These are phyloP conservation scores for Citrus medica DNA, from an alignment of 345 rosid species.

Conservation along the genomic window DNA sequence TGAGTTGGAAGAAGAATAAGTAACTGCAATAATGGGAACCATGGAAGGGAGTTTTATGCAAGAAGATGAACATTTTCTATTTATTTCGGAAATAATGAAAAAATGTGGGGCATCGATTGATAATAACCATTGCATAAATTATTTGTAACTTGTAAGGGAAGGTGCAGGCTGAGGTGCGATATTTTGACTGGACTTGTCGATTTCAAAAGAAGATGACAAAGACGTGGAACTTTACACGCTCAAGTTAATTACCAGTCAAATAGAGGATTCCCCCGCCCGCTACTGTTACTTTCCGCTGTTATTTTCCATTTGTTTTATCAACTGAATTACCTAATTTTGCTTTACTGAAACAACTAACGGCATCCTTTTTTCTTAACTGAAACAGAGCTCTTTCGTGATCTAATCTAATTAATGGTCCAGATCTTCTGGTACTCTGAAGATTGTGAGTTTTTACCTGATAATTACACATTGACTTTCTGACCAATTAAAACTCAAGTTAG, in stretches of 20 bases:
- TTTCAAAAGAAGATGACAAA: conserved; percentile 3
- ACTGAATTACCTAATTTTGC: conserved; percentile 18
- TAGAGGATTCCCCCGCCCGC: background rate
- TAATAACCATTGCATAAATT: background rate
- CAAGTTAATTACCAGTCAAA: conserved; percentile 11
- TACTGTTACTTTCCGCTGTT: background rate
- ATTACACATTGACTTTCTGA: background rate
- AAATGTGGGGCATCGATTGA: background rate
- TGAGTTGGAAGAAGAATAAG: background rate
- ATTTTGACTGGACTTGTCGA: conserved; percentile 34
- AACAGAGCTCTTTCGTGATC: background rate
- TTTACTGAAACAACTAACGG: background rate
- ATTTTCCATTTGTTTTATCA: background rate
- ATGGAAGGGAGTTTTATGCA: too few relatives aligned
- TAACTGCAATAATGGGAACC: background rate
- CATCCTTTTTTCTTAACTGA: background rate
- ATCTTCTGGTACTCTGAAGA: background rate
- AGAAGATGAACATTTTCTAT: too few relatives aligned
- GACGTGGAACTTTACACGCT: conserved; percentile 12
- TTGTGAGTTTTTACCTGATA: background rate
- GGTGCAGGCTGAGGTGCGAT: conserved; percentile 24
- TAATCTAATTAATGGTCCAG: background rate
- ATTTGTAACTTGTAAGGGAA: background rate
- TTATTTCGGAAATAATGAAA: too few relatives aligned
- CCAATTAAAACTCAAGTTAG: background rate